Evolutionary conservation across 2,329 filamentous ascomycete species (phyloP), one percentile per base, ranked within the genome.

Genomic region (Teratosphaeria epicoccoides): DNA sequence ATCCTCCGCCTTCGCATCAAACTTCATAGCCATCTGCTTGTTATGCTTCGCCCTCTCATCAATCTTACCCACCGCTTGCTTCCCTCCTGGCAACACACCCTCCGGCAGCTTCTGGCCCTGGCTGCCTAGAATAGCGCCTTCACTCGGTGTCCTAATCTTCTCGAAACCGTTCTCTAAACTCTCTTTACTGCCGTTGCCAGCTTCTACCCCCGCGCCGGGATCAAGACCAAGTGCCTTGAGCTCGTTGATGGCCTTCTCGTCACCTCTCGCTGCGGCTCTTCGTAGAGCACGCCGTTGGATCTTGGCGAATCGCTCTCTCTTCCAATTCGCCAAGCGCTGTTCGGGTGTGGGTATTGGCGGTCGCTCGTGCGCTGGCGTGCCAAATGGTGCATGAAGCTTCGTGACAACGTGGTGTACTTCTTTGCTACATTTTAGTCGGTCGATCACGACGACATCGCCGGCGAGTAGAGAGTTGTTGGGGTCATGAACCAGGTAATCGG

Each of bases 361-460:
- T 6, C 87, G 75, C 51, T 79, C 75, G 24, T 81, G 75, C 49
- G 87, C 79, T 2, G 82, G 76, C 1, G 73, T 72, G 17, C 85
- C 84, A 53, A 79, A 81, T 2, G 85, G 87, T 3, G 86, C 83
- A 55, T 91, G 78, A 59, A 93, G 89, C 55, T 78, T 74, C 57
- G 83, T 82, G 24, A 93, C 82, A 29, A 90, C 82, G 62, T 91
- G 85, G 24, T 81, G 79, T 61, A 90, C 87, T 22, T 49, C 49
- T 56, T 81, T 81, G 40, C 80, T 82, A 6, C 79, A 80, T 49
- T 80, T 79, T 60, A 91, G 86, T 56, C 81, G 77, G 50, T 83
- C 80, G 60, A 91, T 85, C 56, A 80, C 76, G 24, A 93, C 80
- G 2, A 91, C 80, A 67, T 93, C 87, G 64, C 87, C 87, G 48